Conservation (phyloP, 441 rosid species). For the Melastoma candidum region DNA sequence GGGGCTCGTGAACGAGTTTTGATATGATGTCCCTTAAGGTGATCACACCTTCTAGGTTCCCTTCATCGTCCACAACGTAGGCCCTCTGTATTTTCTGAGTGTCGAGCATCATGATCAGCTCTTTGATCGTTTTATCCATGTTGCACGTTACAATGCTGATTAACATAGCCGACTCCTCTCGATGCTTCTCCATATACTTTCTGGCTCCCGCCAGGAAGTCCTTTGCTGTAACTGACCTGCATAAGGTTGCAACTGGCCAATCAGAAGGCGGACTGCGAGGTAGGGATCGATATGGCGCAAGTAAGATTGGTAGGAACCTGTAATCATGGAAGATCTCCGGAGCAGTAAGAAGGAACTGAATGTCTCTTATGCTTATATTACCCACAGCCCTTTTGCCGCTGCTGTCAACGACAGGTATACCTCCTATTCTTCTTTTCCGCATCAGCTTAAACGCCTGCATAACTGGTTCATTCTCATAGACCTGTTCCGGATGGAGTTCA, state of each 20-base stretch:
- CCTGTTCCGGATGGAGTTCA: conserved; percentile 29
- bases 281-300: no score
- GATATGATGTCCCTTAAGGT: conserved; percentile 87
- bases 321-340: conserved; percentile 84
- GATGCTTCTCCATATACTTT: conserved; percentile 49
- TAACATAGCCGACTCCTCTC: conserved; percentile 39
- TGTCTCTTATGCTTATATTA: conserved; percentile 82
- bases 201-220: conserved; percentile 64
- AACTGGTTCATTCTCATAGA: conserved; percentile 83
- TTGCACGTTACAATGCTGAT: conserved; percentile 70
- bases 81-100: conserved; percentile 55
- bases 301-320: conserved; percentile 32
- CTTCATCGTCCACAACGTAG: conserved; percentile 69
- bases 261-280: neutral
- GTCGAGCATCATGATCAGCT: conserved; percentile 66
- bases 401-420: conserved; percentile 60
- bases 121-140: conserved; percentile 46
- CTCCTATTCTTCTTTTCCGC: conserved; percentile 80
- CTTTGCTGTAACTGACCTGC: conserved; percentile 81
- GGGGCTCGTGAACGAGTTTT: conserved; percentile 90
- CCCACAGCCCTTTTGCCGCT: conserved; percentile 59
- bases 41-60: conserved; percentile 83
- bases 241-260: neutral
- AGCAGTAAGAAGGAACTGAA: conserved; percentile 79
- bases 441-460: conserved; percentile 92